Conservation (phyloP, 1,284 basidiomycete species). For the Tilletia walkeri region DNA sequence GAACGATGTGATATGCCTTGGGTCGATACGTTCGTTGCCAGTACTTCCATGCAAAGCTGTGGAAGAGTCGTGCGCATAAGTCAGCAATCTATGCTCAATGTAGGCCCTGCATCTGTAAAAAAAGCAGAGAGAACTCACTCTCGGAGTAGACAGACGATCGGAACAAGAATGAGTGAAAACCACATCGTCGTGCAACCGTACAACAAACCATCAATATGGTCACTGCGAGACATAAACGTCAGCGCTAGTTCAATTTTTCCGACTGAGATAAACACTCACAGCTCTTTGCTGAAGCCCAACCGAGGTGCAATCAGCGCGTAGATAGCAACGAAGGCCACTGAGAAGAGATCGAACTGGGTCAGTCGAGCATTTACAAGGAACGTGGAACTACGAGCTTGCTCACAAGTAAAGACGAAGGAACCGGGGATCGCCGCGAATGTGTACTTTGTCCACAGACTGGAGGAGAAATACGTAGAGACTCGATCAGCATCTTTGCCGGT, state of each 20-base stretch:
- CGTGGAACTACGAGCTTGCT: background rate
- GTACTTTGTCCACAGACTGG: slow-evolving; percentile 97
- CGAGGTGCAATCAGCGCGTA: slow-evolving; percentile 83
- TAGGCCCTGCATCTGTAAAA: slow-evolving; percentile 59
- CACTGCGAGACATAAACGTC: background rate
- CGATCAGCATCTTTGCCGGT: background rate
- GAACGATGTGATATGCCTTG: slow-evolving; percentile 90
- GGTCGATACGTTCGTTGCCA: slow-evolving; percentile 76
- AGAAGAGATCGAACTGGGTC: background rate
- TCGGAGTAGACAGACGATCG: slow-evolving; percentile 79
- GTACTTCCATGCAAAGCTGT: slow-evolving; percentile 46
- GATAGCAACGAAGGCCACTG: slow-evolving; percentile 82
- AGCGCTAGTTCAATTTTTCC: background rate
- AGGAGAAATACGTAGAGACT: background rate
- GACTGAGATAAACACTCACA: slow-evolving; percentile 54
- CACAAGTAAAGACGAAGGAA: slow-evolving; percentile 79
- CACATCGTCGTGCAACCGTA: slow-evolving; percentile 88
- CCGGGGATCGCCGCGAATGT: slow-evolving; percentile 83
- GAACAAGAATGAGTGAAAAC: slow-evolving; percentile 82
- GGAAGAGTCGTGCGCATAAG: background rate
- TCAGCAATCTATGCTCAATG: slow-evolving; percentile 46
- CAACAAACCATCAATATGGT: slow-evolving; percentile 78
- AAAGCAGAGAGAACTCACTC: slow-evolving; percentile 65
- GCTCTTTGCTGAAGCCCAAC: slow-evolving; percentile 81
- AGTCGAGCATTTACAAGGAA: background rate